A percentile compares a stretch with the other conserved stretches of the same genome.
Conservation (phyloP, 2,329 filamentous ascomycete genomes). For the Aspergillus udagawae region DNA sequence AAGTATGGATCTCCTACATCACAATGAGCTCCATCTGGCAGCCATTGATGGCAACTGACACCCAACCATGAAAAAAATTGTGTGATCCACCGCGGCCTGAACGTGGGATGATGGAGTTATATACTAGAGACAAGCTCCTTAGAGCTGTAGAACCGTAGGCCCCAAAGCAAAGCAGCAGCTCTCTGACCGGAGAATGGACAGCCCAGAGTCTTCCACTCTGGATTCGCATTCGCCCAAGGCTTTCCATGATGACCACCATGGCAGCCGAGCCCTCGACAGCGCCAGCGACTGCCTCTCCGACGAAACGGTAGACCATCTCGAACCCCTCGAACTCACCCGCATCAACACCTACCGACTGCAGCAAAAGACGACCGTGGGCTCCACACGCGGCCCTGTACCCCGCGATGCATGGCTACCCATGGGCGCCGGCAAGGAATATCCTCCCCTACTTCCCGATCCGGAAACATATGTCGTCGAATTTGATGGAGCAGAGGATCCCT, state of each 20-base stretch:
- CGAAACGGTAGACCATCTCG: slow-evolving; percentile 11
- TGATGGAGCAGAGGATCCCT: slow-evolving; percentile 48
- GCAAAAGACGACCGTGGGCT: slow-evolving; percentile 19
- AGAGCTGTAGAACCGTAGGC: not conserved
- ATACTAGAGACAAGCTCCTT: not conserved
- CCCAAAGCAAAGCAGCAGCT: not conserved
- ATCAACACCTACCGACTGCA: slow-evolving; percentile 21
- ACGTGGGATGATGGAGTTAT: not conserved
- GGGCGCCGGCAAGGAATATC: slow-evolving; percentile 46
- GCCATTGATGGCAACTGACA: not conserved
- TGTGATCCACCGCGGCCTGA: not conserved
- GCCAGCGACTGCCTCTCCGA: slow-evolving; percentile 8
- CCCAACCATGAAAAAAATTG: not conserved
- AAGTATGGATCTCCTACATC: not conserved
- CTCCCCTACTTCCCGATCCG: slow-evolving; percentile 45
- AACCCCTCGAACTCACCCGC: slow-evolving; percentile 17
- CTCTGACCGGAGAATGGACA: not conserved
- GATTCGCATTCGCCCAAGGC: not conserved
- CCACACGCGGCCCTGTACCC: slow-evolving; percentile 15
- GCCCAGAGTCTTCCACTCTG: not conserved
- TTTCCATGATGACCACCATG: not conserved
- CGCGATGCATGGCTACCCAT: slow-evolving; percentile 22
- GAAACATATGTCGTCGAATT: slow-evolving; percentile 56
- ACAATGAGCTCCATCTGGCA: not conserved
- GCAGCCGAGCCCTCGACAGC: not conserved